These are phyloP conservation scores for Fusarium illudens DNA, from an alignment of 2,329 filamentous ascomycete species.

Conservation along the genomic window DNA sequence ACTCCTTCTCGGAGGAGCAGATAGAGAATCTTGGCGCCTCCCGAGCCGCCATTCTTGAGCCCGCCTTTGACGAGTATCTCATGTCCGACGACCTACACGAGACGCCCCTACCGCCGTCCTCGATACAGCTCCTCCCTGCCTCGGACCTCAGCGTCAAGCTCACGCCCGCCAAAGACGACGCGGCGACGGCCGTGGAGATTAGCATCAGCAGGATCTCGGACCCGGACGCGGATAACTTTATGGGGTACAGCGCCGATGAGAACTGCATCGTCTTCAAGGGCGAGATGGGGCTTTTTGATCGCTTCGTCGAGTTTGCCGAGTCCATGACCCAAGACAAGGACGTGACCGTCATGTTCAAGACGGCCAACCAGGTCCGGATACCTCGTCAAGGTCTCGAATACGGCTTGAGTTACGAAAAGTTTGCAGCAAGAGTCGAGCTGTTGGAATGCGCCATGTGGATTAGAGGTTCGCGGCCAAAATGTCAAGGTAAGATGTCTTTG, in stretches of 20 bases:
- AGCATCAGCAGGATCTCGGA: conserved; percentile 24
- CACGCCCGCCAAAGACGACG: conserved; percentile 4
- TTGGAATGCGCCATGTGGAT: conserved; percentile 41
- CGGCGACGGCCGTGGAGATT: conserved; percentile 17
- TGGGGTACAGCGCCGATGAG: conserved; percentile 29
- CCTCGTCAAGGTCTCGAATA: conserved; percentile 31
- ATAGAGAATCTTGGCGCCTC: background rate
- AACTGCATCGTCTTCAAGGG: conserved; percentile 38
- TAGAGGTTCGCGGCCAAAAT: background rate
- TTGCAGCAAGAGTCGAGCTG: conserved; percentile 37
- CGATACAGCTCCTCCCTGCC: conserved; percentile 20
- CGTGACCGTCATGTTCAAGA: conserved; percentile 20
- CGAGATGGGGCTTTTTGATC: conserved; percentile 25
- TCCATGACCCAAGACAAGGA: conserved; percentile 1
- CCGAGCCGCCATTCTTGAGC: conserved; percentile 11
- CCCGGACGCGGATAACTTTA: conserved; percentile 33
- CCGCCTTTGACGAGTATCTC: conserved; percentile 30
- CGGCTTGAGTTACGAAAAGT: conserved; percentile 34
- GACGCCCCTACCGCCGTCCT: background rate
- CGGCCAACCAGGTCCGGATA: conserved; percentile 24
- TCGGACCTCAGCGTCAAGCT: conserved; percentile 20
- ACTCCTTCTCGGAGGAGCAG: background rate
- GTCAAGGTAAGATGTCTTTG: conserved; percentile 11
- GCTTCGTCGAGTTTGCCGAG: conserved; percentile 32
- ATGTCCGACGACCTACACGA: conserved; percentile 3